Evolutionary conservation across 345 rosid species (phyloP).

Genomic region (Sapria himalayana): DNA sequence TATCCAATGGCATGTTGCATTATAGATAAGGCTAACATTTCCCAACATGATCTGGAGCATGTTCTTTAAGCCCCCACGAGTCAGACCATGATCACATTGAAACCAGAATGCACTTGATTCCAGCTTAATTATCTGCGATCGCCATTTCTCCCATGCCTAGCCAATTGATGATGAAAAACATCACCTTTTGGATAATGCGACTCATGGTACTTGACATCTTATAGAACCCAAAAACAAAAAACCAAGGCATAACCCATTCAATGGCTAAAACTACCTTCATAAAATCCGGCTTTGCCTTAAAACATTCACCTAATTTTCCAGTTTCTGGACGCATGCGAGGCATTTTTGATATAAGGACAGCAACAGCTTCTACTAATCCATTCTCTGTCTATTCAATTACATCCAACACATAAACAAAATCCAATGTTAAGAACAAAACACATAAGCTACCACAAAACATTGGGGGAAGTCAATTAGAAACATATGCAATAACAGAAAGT

Average conservation of each 20-base stretch:
- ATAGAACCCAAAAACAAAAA: constrained; percentile 2
- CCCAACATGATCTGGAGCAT: constrained; percentile 83
- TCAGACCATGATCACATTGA: constrained; percentile 61
- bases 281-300: constrained; percentile 73
- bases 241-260: neutral
- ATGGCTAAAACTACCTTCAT: constrained; percentile 42
- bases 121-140: constrained; percentile 59
- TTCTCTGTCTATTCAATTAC: constrained; percentile 51
- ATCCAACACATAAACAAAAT: constrained; percentile 8
- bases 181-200: neutral
- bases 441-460: too few species aligned
- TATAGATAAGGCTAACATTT: constrained; percentile 27
- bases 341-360: constrained; percentile 78
- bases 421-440: neutral
- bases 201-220: too few species aligned
- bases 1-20: constrained; percentile 55
- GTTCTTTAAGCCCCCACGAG: constrained; percentile 77
- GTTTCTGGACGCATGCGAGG: constrained; percentile 68
- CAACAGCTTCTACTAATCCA: constrained; percentile 89
- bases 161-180: constrained; percentile 4
- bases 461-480: too few species aligned
- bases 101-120: constrained; percentile 76
- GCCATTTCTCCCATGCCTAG: constrained; percentile 96
- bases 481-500: too few species aligned
- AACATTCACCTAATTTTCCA: constrained; percentile 70